Base-by-base conservation (phyloP, 805 yeast species). In the Saturnispora gosingensis region DNA sequence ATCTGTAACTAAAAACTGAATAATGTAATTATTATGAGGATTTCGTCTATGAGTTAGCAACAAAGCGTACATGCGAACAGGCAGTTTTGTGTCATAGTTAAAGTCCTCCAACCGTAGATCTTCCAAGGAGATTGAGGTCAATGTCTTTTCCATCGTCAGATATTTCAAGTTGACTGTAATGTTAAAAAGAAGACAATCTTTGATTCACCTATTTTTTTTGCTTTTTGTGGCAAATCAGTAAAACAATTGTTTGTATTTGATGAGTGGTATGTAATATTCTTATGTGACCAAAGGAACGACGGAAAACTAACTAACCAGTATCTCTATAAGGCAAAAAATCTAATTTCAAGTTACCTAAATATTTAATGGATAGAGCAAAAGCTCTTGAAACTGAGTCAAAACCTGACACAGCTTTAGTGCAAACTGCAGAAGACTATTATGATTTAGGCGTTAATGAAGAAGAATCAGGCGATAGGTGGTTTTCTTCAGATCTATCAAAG, bases 401-500 rank as follows among this genome's bases (percentile, higher is more conserved):
- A 32, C 5, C 40, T 43, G 34, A 42, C 28, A 11, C 32, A 46
- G 43, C 10, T 5, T 60, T 58, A 10, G 75, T 75, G 5, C 62
- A 67, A 5, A 72, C 80, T 0, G 71, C 76, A 0, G 78, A 76
- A 32, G 87, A 81, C 4, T 74, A 59, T 49, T 69, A 82, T n/a
- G 80, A 77, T 32, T 67, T 67, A 48, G 91, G 81, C 1, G 71
- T 81, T 0, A 69, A 69, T 10, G 81, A 78, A 51, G 91, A 84
- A 60, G 90, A 84, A 53, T 74, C 78, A n/a, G 91, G 88, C 0
- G 90, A 84, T 59, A 64, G 90, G 45, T 85, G 89, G 88, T 62
- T 79, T 5, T 70, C 78, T 1, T 79, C 87, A 0, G 90, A 84
- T 58, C 61, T 82, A 5, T 67, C 84, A 10, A 84, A 85, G 56